These are phyloP conservation scores for Chaetomidium leptoderma DNA, from an alignment of 495 filamentous ascomycete genomes.

Conservation along the genomic window DNA sequence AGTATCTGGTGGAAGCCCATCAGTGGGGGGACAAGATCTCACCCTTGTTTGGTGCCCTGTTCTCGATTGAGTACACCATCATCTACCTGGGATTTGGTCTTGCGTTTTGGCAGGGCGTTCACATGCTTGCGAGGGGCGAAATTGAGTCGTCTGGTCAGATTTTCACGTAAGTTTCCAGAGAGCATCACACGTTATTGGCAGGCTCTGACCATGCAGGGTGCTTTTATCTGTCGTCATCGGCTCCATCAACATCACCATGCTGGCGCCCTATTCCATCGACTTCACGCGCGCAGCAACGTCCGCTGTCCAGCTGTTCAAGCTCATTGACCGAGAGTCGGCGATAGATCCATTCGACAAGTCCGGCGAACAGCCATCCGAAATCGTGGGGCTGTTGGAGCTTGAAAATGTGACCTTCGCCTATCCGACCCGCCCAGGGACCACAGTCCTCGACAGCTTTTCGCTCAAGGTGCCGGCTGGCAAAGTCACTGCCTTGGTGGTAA, in stretches of 20 bases:
- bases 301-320: slow-evolving; percentile 79
- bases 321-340: slow-evolving; percentile 78
- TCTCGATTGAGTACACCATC: slow-evolving; percentile 70
- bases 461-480: slow-evolving; percentile 75
- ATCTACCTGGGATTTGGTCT: slow-evolving; percentile 84
- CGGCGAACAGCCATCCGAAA: slow-evolving; percentile 63
- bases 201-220: slow-evolving; percentile 38
- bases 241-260: slow-evolving; percentile 78
- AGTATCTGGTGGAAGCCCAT: slow-evolving; percentile 63
- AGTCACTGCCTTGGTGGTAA: slow-evolving; percentile 76
- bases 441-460: slow-evolving; percentile 72
- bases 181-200: background rate
- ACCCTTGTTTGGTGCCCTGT: slow-evolving; percentile 62
- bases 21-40: slow-evolving; percentile 70
- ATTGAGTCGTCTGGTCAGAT: slow-evolving; percentile 48
- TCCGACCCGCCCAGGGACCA: slow-evolving; percentile 77
- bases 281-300: slow-evolving; percentile 73
- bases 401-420: slow-evolving; percentile 81
- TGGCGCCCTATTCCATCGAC: slow-evolving; percentile 75
- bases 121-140: slow-evolving; percentile 63
- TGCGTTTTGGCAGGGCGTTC: slow-evolving; percentile 88
- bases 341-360: slow-evolving; percentile 68
- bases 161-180: slow-evolving; percentile 51
- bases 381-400: slow-evolving; percentile 74
- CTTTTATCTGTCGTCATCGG: slow-evolving; percentile 82